Base-by-base conservation (phyloP, 345 rosid species). In the Raphanus raphanistrum region DNA sequence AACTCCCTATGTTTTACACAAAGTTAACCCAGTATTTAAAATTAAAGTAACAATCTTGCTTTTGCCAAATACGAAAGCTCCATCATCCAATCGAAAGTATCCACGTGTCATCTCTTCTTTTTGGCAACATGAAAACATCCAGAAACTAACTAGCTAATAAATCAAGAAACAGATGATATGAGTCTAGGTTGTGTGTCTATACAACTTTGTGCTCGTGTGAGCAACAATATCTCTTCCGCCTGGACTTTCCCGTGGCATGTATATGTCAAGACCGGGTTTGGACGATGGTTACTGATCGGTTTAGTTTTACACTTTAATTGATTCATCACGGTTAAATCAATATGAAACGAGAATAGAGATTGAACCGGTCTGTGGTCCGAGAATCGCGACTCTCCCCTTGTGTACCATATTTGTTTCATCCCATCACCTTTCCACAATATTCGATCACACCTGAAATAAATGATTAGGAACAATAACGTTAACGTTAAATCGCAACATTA, bases 281-380 rank as follows among this genome's bases (percentile, higher is more conserved):
- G 88, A 52, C 82, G 79, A 84, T 60, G 84, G 31, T 68, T 76
- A 59, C 8, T 76, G 75, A 57, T 26, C 76, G 36, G 83, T 66
- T 55, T 77, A 16, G 66, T n/a, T 73, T 12, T 32, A 63, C 69
- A 3, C 80, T 65, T 64, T 21, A 74, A 59, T 36, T 72, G 73
- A 65, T 79, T 71, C 4, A 35, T 71, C 4, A 41, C 57, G 35
- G 70, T 71, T 35, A 71, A 45, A 61, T 81, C 81, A 61, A 89
- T 81, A 59, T 87, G 86, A 71, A 89, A 87, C 3, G 91, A 87
- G 75, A 94, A 94, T 15, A 90, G 64, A 3, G 97, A 92, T 38
- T 81, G 86, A 69, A 94, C 98, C n/a, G 98, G 97, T 71, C 97
- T 77, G 66, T 94, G 98, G 84, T 94, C 98, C 17, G 98, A 94